Evolutionary conservation across 2,329 filamentous ascomycete genomes (phyloP).

Genomic region (Cadophora luteo-olivacea): DNA sequence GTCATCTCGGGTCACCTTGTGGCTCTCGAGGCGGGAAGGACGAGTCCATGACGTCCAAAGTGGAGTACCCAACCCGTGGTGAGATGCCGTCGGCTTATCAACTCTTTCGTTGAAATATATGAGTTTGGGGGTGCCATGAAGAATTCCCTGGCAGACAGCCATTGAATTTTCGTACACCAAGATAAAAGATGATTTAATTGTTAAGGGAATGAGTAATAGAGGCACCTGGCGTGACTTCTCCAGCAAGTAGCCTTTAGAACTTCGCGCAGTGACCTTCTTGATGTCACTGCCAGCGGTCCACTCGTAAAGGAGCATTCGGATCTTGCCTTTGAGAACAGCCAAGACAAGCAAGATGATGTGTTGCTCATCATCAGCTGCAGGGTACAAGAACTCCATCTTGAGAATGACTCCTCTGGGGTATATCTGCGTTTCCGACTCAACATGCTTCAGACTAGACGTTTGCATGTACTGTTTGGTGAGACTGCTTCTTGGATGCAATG

Average conservation of each 20-base stretch:
- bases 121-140: slow-evolving; percentile 58
- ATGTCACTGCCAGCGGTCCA: slow-evolving; percentile 63
- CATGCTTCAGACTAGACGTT: slow-evolving; percentile 59
- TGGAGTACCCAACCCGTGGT: slow-evolving; percentile 57
- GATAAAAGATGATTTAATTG: slow-evolving; percentile 73
- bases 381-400: slow-evolving; percentile 85
- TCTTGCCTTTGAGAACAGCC: slow-evolving; percentile 54
- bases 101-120: slow-evolving; percentile 52
- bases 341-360: slow-evolving; percentile 80
- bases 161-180: slow-evolving; percentile 68
- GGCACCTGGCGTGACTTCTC: slow-evolving; percentile 64
- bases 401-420: slow-evolving; percentile 75
- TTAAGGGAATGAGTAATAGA: slow-evolving; percentile 74
- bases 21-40: slow-evolving; percentile 68
- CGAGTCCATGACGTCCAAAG: slow-evolving; percentile 88
- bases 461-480: slow-evolving; percentile 58
- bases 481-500: slow-evolving; percentile 63
- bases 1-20: slow-evolving; percentile 71
- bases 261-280: slow-evolving; percentile 51
- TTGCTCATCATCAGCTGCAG: slow-evolving; percentile 67
- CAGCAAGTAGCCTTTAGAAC: slow-evolving; percentile 57
- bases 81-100: slow-evolving; percentile 51
- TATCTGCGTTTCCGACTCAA: slow-evolving; percentile 51
- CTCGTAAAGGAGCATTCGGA: slow-evolving; percentile 63
- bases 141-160: slow-evolving; percentile 60